Conservation (phyloP, 371 early-diverging fungal genomes). For the Rhizomucor miehei region DNA sequence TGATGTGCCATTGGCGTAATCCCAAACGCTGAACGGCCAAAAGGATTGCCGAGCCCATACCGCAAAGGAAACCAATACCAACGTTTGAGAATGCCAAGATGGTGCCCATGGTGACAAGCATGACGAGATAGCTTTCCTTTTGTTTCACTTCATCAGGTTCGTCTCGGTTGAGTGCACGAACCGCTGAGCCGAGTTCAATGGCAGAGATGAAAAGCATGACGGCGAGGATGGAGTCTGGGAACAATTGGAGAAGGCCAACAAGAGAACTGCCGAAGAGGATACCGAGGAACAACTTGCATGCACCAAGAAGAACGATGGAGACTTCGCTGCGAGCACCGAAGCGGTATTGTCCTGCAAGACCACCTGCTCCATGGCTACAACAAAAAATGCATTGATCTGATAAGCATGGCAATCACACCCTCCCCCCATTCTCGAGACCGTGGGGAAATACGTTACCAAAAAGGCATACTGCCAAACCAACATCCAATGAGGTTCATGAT, state of each 20-base stretch:
- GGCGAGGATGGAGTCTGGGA: conserved; percentile 78
- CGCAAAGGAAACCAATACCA: conserved; percentile 78
- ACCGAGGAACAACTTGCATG: conserved; percentile 72
- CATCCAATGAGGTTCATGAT: conserved; percentile 83
- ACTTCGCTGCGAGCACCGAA: conserved; percentile 89
- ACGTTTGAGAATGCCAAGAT: conserved; percentile 77
- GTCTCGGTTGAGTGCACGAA: conserved; percentile 53
- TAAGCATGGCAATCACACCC: not conserved
- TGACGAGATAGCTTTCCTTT: conserved; percentile 62
- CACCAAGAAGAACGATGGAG: conserved; percentile 75
- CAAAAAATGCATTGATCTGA: not conserved
- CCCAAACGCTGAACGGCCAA: conserved; percentile 44
- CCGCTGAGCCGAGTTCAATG: conserved; percentile 71
- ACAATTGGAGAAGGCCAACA: conserved; percentile 62
- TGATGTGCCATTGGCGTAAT: conserved; percentile 15
- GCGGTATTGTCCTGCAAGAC: conserved; percentile 89
- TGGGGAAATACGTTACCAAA: conserved; percentile 46
- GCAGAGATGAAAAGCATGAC: conserved; percentile 87
- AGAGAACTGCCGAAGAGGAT: conserved; percentile 80
- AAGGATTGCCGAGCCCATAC: conserved; percentile 50
- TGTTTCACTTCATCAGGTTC: conserved; percentile 35
- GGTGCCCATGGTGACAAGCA: conserved; percentile 68
- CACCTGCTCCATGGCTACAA: conserved; percentile 76
- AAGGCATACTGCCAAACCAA: conserved; percentile 87
- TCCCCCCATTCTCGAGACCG: not conserved